Evolutionary conservation across 176 grass and related monocot genomes (phyloP).

Genomic region (Aegilops umbellulata): DNA sequence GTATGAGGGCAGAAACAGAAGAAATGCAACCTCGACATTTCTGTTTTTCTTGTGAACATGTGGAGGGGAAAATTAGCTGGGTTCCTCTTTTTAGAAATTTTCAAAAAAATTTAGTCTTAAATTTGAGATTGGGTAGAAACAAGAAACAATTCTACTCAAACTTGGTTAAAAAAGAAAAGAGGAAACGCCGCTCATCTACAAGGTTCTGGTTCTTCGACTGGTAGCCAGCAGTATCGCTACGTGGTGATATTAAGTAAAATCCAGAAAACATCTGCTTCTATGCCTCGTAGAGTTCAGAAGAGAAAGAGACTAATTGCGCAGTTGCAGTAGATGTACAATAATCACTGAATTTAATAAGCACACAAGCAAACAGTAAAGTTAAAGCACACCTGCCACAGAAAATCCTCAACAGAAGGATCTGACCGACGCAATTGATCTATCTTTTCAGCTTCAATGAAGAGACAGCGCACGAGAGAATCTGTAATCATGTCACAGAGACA

Average conservation of each 20-base stretch:
- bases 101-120: neutral
- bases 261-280: neutral
- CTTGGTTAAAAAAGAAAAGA: neutral
- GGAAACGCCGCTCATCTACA: neutral
- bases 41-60: neutral
- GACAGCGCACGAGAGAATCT: slow-evolving; percentile 72
- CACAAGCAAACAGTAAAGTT: neutral
- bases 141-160: neutral
- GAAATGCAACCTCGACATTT: neutral
- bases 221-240: neutral
- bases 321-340: neutral
- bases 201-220: neutral
- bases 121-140: neutral
- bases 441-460: slow-evolving; percentile 88
- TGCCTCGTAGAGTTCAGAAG: neutral
- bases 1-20: neutral
- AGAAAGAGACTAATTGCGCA: neutral
- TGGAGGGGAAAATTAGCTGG: neutral
- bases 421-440: slow-evolving; percentile 57
- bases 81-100: neutral
- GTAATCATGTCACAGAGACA: slow-evolving; percentile 81
- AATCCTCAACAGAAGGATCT: slow-evolving; percentile 62
- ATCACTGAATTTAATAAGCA: neutral
- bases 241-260: neutral
- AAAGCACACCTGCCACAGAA: slow-evolving; percentile 85